phyloP scores from a whole-genome alignment of 257 asterid species.

The Ehretia macrophylla region DNA sequence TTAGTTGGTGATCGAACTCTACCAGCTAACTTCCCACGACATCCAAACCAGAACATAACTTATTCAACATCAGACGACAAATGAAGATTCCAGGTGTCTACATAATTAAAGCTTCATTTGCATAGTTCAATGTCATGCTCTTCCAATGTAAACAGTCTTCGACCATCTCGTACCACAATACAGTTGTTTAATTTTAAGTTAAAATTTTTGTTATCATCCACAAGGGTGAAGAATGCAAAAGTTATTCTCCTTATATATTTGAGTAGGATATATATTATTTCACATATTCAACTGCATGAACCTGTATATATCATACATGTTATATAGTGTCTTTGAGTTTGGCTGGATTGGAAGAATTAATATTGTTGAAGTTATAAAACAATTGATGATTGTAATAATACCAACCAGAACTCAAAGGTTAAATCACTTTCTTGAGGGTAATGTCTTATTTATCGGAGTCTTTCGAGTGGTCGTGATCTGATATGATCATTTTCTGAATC shows the following conservation, averaged over 20 bases:
- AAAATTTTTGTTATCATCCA: too few species aligned
- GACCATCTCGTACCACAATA: neutral
- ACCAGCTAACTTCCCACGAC: too few species aligned
- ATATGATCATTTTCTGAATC: slow-evolving; percentile 16
- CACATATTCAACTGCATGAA: too few species aligned
- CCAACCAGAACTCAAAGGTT: slow-evolving; percentile 7
- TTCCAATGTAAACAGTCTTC: neutral
- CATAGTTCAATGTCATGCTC: neutral
- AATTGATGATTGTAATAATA: neutral
- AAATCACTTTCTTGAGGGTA: slow-evolving; percentile 1
- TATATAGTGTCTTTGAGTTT: slow-evolving; percentile 7
- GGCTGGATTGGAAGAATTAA: slow-evolving; percentile 6
- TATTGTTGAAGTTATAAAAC: neutral
- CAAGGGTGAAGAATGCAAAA: too few species aligned
- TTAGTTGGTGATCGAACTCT: too few species aligned
- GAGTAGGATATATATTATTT: too few species aligned
- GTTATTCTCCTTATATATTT: too few species aligned
- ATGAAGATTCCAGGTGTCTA: slow-evolving; percentile 6
- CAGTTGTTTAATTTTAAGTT: neutral
- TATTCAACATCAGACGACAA: slow-evolving; percentile 1
- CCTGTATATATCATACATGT: neutral
- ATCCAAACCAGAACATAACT: neutral
- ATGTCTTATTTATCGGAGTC: slow-evolving; percentile 7
- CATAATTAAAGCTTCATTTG: neutral
- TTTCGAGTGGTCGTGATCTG: slow-evolving; percentile 11